Evolutionary conservation across 208 protist species (phyloP), one percentile per base, ranked within the genome.

Genomic region (Herpetomonas tarakana): DNA sequence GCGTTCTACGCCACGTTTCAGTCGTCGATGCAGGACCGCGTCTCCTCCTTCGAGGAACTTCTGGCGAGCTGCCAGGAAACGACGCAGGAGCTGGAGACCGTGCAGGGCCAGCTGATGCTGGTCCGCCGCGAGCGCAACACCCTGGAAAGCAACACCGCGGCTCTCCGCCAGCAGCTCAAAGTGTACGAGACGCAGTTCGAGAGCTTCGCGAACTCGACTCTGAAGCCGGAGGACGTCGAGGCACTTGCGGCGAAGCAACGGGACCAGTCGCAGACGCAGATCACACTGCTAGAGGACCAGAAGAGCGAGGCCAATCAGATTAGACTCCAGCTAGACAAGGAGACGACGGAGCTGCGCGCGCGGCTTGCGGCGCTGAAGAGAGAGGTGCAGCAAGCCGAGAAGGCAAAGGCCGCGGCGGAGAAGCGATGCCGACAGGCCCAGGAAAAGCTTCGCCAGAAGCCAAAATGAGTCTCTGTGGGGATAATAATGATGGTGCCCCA

Each of bases 391-490:
- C 76, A 84, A 47, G 59, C 74, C 28, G 89, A 96, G 62, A 77
- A 71, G 53, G 54, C 59, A 19, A 72, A 74, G 53, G 53, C 61
- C 11, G 70, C 71, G n/a, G 72, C 78, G 22, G 86, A 93, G 70
- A 86, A 88, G 57, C 70, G 75, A 44, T 93, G 86, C 71, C 83
- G 89, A 6, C 61, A 79, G 50, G 81, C 82, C 2, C 86, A 96
- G 59, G 56, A 84, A 50, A 74, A 58, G 46, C 9, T 49, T 4
- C 44, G 25, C 16, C 4, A 50, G 19, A 19, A 62, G 12, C 11
- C 11, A 16, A 54, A 54, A 30, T 16, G 26, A 29, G 26, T 31
- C 50, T 50, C 18, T 12, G 4, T 50, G 16, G 16, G 19, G 45
- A 4, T 6, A 62, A 27, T 38, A 52, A 29, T n/a, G 39, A 26